A percentile compares a stretch with the other conserved stretches of the same genome.
phyloP scores from a whole-genome alignment of 805 yeast genomes.

The Kodamaea restingae region DNA sequence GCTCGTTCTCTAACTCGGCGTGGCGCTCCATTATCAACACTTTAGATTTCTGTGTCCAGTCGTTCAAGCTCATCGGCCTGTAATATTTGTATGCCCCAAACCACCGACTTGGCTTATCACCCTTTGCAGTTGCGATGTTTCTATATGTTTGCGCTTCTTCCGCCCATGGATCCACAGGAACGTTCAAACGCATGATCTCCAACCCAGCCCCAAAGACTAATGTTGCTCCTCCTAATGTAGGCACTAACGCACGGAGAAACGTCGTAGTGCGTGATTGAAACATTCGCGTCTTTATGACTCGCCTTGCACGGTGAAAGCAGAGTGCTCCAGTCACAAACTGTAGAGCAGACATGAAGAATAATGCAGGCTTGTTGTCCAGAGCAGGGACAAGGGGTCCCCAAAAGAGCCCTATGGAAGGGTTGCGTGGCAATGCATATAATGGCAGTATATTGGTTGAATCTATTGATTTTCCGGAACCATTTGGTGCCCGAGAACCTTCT shows the following conservation, averaged over 20 bases:
- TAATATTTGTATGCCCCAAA: slow-evolving; percentile 59
- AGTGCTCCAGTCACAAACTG: slow-evolving; percentile 50
- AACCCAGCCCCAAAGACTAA: slow-evolving; percentile 52
- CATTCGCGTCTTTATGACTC: slow-evolving; percentile 12
- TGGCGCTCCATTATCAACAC: slow-evolving; percentile 3
- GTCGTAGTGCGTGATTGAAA: slow-evolving; percentile 2
- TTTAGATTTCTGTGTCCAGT: slow-evolving; percentile 27
- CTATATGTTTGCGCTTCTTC: slow-evolving; percentile 62
- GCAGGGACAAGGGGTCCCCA: slow-evolving; percentile 79
- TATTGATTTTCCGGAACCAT: slow-evolving; percentile 2
- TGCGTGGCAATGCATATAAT: slow-evolving; percentile 8
- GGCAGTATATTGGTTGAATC: not conserved
- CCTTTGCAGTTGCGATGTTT: slow-evolving; percentile 43
- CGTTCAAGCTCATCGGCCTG: slow-evolving; percentile 46
- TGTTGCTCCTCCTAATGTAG: slow-evolving; percentile 35
- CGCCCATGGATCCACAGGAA: slow-evolving; percentile 62
- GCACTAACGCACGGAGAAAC: slow-evolving; percentile 15
- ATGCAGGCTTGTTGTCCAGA: slow-evolving; percentile 54
- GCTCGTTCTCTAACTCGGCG: not conserved
- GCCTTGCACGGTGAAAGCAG: slow-evolving; percentile 18
- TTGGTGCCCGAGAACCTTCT: slow-evolving; percentile 9
- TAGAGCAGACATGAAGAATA: slow-evolving; percentile 47
- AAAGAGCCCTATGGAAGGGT: slow-evolving; percentile 15
- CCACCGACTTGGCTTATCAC: slow-evolving; percentile 55
- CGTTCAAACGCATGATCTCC: slow-evolving; percentile 49